Percentiles rank a stretch among this genome's conserved stretches.
These are phyloP conservation scores for Hymenochaete sp. DNA, from an alignment of 1,284 basidiomycete genomes.

Conservation along the genomic window DNA sequence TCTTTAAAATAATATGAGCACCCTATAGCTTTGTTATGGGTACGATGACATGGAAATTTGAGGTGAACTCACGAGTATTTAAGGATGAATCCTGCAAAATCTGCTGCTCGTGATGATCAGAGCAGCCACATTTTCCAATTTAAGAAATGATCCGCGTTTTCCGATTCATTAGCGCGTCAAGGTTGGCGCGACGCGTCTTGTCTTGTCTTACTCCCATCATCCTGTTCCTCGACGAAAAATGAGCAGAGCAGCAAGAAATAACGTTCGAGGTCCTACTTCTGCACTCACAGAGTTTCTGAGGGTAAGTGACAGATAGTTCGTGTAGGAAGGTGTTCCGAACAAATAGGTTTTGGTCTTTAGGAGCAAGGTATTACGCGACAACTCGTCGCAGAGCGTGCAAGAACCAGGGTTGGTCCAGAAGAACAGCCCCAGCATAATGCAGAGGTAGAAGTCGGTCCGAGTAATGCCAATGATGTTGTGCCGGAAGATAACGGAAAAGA, in stretches of 20 bases:
- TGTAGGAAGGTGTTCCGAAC: too few species aligned
- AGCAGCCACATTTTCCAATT: too few species aligned
- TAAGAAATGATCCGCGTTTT: too few species aligned
- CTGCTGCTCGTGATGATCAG: too few species aligned
- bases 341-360: constrained; percentile 30
- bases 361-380: constrained; percentile 72
- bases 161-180: too few species aligned
- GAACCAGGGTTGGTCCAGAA: too few species aligned
- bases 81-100: too few species aligned
- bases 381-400: constrained; percentile 49
- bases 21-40: too few species aligned
- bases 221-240: not conserved
- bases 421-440: constrained; percentile 24
- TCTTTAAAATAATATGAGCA: too few species aligned
- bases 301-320: constrained; percentile 37
- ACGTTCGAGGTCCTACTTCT: constrained; percentile 82
- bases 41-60: too few species aligned
- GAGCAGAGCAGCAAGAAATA: constrained; percentile 34
- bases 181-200: constrained; percentile 10
- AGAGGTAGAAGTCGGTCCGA: constrained; percentile 42
- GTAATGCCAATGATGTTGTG: constrained; percentile 29
- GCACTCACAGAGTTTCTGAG: constrained; percentile 88
- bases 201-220: not conserved
- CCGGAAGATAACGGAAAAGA: constrained; percentile 21
- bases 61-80: too few species aligned